Conservation (phyloP, 805 yeast species). For the Candida patagonica region DNA sequence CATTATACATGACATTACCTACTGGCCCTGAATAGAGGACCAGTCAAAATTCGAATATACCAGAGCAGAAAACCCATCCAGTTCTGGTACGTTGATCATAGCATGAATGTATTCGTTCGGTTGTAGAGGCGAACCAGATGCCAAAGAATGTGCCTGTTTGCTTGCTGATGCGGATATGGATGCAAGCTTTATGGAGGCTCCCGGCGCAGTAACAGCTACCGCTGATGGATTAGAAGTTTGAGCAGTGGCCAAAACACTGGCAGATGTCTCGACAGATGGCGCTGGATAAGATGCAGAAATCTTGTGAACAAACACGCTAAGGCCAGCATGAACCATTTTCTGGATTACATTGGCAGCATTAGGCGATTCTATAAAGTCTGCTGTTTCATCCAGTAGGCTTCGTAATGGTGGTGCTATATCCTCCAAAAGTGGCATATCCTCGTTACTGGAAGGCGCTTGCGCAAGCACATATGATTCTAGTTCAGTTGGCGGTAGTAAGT, state of each 20-base stretch:
- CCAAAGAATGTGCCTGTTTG: slow-evolving; percentile 51
- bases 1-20: no score
- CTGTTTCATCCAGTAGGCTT: slow-evolving; percentile 35
- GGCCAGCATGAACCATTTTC: slow-evolving; percentile 35
- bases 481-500: slow-evolving; percentile 43
- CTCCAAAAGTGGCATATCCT: slow-evolving; percentile 9
- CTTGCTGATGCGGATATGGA: slow-evolving; percentile 59
- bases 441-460: slow-evolving; percentile 32
- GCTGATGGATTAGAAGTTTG: slow-evolving; percentile 1
- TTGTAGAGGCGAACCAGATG: slow-evolving; percentile 33
- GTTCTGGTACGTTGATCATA: slow-evolving; percentile 46
- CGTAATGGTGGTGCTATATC: slow-evolving; percentile 21
- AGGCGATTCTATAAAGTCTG: slow-evolving; percentile 34
- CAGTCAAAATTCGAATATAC: slow-evolving; percentile 68
- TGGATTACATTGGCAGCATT: slow-evolving; percentile 31
- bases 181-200: slow-evolving; percentile 44
- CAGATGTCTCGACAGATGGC: slow-evolving; percentile 1
- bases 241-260: not conserved
- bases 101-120: slow-evolving; percentile 37
- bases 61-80: slow-evolving; percentile 83
- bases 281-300: slow-evolving; percentile 20
- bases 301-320: slow-evolving; percentile 38
- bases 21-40: slow-evolving; percentile 7
- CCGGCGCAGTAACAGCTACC: not conserved
- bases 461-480: slow-evolving; percentile 45